Percentiles rank a stretch among this genome's conserved stretches.
phyloP scores from a whole-genome alignment of 108 stramenopile genomes.

The Nitzschia sp. region DNA sequence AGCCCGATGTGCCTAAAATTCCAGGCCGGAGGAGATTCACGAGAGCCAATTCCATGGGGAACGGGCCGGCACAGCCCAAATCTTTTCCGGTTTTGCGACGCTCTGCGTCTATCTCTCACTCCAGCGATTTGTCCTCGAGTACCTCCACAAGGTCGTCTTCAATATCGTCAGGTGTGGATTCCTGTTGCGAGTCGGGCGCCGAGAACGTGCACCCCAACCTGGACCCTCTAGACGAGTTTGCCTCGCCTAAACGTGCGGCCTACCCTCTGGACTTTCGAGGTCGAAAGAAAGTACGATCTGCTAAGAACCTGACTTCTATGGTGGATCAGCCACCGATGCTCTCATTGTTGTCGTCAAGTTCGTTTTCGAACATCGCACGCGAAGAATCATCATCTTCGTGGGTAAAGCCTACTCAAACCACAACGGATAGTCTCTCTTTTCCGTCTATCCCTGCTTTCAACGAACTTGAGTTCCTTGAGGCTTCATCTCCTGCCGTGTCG shows the following conservation, averaged over 20 bases:
- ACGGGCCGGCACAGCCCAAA: not conserved
- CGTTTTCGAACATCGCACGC: conserved; percentile 30
- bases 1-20: not conserved
- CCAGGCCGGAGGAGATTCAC: conserved; percentile 10
- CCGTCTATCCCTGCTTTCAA: not conserved
- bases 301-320: conserved; percentile 2
- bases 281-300: conserved; percentile 30
- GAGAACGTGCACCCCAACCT: conserved; percentile 40
- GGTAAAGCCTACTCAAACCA: conserved; percentile 4
- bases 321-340: not conserved
- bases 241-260: conserved; percentile 31
- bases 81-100: not conserved
- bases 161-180: not conserved
- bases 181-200: not conserved
- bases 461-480: conserved; percentile 2
- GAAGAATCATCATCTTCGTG: conserved; percentile 10
- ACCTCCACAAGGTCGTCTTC: not conserved
- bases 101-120: not conserved
- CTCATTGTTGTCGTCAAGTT: not conserved
- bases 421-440: not conserved
- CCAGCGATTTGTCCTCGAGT: not conserved
- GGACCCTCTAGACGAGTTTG: conserved; percentile 17
- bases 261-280: conserved; percentile 4
- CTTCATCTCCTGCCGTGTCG: conserved; percentile 19
- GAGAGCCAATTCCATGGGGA: conserved; percentile 5